Evolutionary conservation across 345 rosid species (phyloP).

Genomic region (Populus ilicifolia): DNA sequence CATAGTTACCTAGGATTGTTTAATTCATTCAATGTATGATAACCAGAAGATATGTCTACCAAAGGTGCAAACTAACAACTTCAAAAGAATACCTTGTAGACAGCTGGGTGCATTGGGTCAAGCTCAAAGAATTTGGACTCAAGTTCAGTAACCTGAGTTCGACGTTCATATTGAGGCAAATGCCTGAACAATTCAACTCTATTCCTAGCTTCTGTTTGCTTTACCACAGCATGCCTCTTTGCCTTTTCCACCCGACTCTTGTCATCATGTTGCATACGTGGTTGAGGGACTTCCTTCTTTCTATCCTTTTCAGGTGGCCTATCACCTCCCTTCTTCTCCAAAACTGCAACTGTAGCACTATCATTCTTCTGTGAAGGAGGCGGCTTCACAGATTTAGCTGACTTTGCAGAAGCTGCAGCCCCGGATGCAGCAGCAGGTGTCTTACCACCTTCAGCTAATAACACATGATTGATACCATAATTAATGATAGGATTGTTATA

Average conservation of each 20-base stretch:
- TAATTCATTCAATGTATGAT: neutral
- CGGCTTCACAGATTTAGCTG: constrained; percentile 45
- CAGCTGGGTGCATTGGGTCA: constrained; percentile 90
- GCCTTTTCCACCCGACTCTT: constrained; percentile 86
- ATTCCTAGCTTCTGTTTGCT: constrained; percentile 81
- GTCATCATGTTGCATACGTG: constrained; percentile 94
- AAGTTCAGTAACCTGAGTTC: constrained; percentile 82
- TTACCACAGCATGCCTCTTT: constrained; percentile 80
- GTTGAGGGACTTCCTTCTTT: constrained; percentile 93
- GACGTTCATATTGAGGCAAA: constrained; percentile 95
- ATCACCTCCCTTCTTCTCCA: constrained; percentile 77
- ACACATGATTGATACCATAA: neutral
- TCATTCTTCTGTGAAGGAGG: constrained; percentile 60
- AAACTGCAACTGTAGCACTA: constrained; percentile 38
- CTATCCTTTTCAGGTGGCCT: constrained; percentile 72
- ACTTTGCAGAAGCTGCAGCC: constrained; percentile 34
- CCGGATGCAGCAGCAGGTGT: constrained; percentile 33
- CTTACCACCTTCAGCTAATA: constrained; percentile 57
- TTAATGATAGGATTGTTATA: neutral
- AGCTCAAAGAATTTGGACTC: constrained; percentile 78
- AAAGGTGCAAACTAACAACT: neutral
- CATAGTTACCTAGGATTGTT: neutral
- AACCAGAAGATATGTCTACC: neutral
- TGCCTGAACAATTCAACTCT: constrained; percentile 95
- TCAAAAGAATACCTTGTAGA: constrained; percentile 60